A percentile compares a stretch with the other conserved stretches of the same genome.
These are phyloP conservation scores for Tanacetum coccineum DNA, from an alignment of 129 eudicot species.

Conservation along the genomic window DNA sequence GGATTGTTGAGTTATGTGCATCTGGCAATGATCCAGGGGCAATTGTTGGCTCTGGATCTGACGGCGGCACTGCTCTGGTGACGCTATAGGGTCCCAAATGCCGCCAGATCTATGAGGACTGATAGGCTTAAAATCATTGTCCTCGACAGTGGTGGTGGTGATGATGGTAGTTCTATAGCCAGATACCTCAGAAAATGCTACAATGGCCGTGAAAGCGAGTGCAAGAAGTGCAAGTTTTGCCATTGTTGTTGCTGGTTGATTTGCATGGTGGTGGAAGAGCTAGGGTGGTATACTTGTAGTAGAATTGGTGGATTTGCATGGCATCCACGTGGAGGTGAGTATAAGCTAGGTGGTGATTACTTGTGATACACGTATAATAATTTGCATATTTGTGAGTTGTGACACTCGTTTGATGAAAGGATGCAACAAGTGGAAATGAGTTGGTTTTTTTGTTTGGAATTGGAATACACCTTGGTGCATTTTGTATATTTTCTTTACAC, in stretches of 20 bases:
- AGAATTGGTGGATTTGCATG: slow-evolving; percentile 9
- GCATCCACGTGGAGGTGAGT: slow-evolving; percentile 11
- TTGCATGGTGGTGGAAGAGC: background rate
- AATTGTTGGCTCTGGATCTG: background rate
- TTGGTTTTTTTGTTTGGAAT: no score
- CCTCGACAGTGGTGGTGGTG: slow-evolving; percentile 2
- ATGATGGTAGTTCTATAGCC: slow-evolving; percentile 17
- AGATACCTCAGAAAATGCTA: slow-evolving; percentile 6
- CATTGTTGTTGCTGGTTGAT: background rate
- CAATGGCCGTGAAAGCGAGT: slow-evolving; percentile 8
- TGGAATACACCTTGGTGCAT: no score
- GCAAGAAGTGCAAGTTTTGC: slow-evolving; percentile 10
- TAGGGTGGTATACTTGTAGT: background rate
- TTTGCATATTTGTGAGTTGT: background rate
- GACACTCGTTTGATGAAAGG: background rate
- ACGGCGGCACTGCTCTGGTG: background rate
- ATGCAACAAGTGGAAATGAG: slow-evolving; percentile 2
- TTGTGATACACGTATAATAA: background rate
- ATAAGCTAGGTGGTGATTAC: slow-evolving; percentile 1
- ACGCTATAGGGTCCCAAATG: background rate
- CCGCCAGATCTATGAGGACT: no score
- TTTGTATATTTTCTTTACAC: no score
- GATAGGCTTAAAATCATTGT: no score
- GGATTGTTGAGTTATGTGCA: slow-evolving; percentile 12
- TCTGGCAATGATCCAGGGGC: slow-evolving; percentile 11